Base-by-base conservation (phyloP, 163 green algal species). In the Trebouxia gelatinosa region DNA sequence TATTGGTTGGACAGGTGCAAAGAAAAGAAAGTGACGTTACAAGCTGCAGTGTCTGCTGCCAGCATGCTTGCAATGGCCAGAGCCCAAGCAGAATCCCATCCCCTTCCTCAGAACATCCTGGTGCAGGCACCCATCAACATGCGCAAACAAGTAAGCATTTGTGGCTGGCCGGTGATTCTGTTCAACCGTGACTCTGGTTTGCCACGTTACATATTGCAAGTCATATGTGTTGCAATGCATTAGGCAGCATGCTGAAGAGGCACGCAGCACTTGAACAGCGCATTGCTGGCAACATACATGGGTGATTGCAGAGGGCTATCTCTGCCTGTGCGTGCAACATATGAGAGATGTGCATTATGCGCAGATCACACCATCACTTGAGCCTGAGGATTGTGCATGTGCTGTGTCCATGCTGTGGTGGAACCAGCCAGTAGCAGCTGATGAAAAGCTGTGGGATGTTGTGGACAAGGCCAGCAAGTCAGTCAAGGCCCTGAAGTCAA, bases 31-130 rank as follows among this genome's bases (percentile, higher is more conserved):
- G 43, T 61, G 26, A 80, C 46, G 3, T 37, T 80, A 17, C 71
- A 80, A 68, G 79, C 61, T 16, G 79, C 72, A 2, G 31, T 83
- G 2, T 78, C 71, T n/a, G 72, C 64, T 5, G 79, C 72, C 46
- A 66, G 61, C 51, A 64, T 64, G 46, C 17, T 83, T 23, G 71
- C 71, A 3, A 77, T 75, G 28, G 79, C 79, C 13, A 40, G 11
- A n/a, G 61, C 51, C 11, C 71, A 83, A 40, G 65, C 65, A 28
- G 17, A n/a, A 5, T 31, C 37, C 34, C 48, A 65, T 38, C 71
- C 79, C 21, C 79, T 83, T 35, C 79, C 79, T 19, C 79, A 83
- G 37, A 80, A 43, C 48, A 34, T 80, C 1, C 71, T 83, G 6
- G 31, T 83, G 71, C 79, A 83, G 72, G 65, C 61, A 34, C 79